phyloP scores from a whole-genome alignment of 768 basidiomycete species.

The Lactarius tabidus region DNA sequence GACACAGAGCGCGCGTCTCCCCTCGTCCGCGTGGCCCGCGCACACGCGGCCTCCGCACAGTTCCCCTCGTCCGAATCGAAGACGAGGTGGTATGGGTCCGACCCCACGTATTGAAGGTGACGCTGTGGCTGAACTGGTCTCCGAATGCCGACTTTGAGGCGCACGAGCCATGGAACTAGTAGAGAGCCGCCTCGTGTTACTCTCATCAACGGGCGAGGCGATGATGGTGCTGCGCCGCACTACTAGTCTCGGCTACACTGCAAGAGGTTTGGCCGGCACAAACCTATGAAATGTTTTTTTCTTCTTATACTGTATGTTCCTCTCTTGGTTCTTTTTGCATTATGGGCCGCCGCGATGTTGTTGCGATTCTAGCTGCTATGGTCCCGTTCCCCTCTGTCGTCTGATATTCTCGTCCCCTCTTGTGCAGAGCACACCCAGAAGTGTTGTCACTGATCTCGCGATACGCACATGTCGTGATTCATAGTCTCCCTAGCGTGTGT shows the following conservation, averaged over 20 bases:
- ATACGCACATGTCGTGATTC: not conserved
- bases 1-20: too few relatives aligned
- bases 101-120: constrained; percentile 4
- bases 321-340: not conserved
- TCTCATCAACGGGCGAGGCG: not conserved
- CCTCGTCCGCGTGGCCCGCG: not conserved
- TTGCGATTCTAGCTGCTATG: not conserved
- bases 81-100: constrained; percentile 8
- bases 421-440: not conserved
- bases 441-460: not conserved
- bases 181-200: not conserved
- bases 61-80: constrained; percentile 13
- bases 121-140: constrained; percentile 15
- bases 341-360: not conserved
- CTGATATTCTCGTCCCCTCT: not conserved
- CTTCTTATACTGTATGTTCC: not conserved
- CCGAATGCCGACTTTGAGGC: constrained; percentile 5
- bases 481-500: not conserved
- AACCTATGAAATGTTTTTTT: too few relatives aligned
- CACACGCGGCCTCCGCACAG: not conserved
- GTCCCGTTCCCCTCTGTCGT: not conserved
- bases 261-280: not conserved
- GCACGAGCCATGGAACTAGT: not conserved
- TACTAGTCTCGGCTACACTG: not conserved
- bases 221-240: not conserved